Evolutionary conservation across 2,329 filamentous ascomycete genomes (phyloP).

Genomic region (Pseudocercospora musae): DNA sequence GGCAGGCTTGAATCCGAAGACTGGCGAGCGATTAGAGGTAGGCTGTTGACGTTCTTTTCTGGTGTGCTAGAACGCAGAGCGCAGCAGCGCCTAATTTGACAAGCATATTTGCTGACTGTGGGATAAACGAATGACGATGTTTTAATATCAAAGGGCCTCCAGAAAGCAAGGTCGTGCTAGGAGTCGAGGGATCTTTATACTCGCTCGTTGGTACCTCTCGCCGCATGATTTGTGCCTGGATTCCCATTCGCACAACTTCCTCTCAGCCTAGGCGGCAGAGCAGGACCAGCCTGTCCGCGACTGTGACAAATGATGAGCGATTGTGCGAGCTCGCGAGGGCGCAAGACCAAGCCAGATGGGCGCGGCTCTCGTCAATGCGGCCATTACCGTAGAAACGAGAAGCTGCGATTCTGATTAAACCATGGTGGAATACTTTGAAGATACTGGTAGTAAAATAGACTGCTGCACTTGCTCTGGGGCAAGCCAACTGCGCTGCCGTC

Average conservation of each 20-base stretch:
- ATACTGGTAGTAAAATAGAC: no score
- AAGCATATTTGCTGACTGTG: background rate
- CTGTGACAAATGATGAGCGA: background rate
- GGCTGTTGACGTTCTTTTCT: background rate
- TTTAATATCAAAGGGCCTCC: background rate
- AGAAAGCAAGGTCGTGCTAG: background rate
- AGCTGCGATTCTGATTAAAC: no score
- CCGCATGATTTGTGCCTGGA: no score
- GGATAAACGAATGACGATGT: background rate
- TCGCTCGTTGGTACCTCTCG: no score
- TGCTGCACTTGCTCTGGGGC: no score
- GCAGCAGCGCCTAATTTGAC: background rate
- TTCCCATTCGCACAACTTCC: no score
- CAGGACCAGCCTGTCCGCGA: no score
- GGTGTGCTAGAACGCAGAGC: conserved; percentile 2
- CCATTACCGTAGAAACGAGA: no score
- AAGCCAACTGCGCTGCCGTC: background rate
- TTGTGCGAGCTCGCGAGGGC: background rate
- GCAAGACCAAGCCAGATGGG: no score
- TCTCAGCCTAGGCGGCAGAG: no score
- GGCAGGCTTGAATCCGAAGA: background rate
- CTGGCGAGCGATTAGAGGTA: background rate
- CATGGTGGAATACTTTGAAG: no score
- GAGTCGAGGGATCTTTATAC: background rate
- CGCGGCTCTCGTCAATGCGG: no score